Evolutionary conservation across 2,329 filamentous ascomycete species (phyloP), one percentile per base, ranked within the genome.

Genomic region (Ophiostoma piceae): DNA sequence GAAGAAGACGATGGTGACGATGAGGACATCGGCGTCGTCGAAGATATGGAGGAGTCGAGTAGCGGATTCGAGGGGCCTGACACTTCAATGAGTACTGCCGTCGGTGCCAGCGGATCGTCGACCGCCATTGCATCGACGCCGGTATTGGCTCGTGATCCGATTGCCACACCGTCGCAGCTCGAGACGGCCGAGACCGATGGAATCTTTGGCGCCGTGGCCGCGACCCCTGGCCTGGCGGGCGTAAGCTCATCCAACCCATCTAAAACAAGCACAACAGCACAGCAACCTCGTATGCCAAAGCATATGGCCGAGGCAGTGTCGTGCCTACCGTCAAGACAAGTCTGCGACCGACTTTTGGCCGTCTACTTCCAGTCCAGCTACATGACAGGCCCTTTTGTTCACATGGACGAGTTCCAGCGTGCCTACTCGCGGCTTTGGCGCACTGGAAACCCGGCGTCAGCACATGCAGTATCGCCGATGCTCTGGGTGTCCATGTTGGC

Each of bases 401-500:
- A 83, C 71, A 74, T 76, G 2, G 77, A 76, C 39, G 79, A 84
- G 74, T 85, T 85, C 69, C 79, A 82, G 72, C 78, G 82, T 2
- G 79, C 81, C 54, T 85, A 84, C 73, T 80, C 82, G 57, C 77
- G 77, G 4, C 84, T 85, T 72, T 84, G 83, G 83, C 73, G 74
- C 35, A 66, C 67, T 12, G 70, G 71, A 3, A 47, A 68, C 66
- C 70, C 70, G 19, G 32, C 68, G 19, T 74, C 78, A 3, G 71
- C 71, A 4, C 80, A 82, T 0, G 73, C 76, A 3, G 75, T 76
- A 0, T 76, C 80, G 2, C 80, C 79, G 71, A 75, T 83, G 14
- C 76, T 85, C 35, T 85, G 84, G 84, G 76, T 84, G 64, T 84
- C 83, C 73, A 81, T 83, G 54, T 76, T 85, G 66, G 82, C 83